Evolutionary conservation across 768 basidiomycete genomes (phyloP).

Genomic region (Crucibulum laeve): DNA sequence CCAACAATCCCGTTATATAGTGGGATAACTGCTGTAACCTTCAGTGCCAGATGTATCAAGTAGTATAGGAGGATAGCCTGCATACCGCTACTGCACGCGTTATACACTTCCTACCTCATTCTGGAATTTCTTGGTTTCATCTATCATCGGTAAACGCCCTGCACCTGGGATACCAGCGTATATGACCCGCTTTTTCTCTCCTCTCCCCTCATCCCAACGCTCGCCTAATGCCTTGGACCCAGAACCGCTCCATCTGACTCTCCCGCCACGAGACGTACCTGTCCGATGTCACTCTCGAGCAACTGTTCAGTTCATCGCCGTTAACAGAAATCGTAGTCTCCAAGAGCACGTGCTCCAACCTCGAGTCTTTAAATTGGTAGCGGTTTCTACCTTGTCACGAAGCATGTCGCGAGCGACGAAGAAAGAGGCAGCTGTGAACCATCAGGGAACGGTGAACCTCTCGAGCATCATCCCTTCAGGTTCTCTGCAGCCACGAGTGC

Average conservation of each 20-base stretch:
- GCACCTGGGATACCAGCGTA: constrained; percentile 30
- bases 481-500: constrained; percentile 22
- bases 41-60: no score
- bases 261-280: constrained; percentile 42
- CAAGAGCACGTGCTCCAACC: constrained; percentile 40
- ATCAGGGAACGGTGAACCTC: constrained; percentile 36
- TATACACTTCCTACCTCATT: constrained; percentile 22
- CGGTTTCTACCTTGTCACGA: constrained; percentile 30
- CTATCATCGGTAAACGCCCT: constrained; percentile 52
- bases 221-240: constrained; percentile 29
- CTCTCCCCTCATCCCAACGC: constrained; percentile 23
- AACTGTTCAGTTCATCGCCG: constrained; percentile 14
- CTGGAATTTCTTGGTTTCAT: constrained; percentile 38
- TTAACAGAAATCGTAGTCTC: constrained; percentile 32
- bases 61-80: no score
- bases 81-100: no score
- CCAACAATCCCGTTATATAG: no score
- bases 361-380: constrained; percentile 38
- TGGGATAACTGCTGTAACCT: no score
- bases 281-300: constrained; percentile 18
- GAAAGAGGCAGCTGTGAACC: constrained; percentile 35
- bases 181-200: constrained; percentile 10
- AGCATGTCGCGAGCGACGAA: constrained; percentile 18
- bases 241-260: constrained; percentile 37
- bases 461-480: constrained; percentile 35